These are phyloP conservation scores for Daedaleopsis nitida DNA, from an alignment of 768 basidiomycete genomes.

Conservation along the genomic window DNA sequence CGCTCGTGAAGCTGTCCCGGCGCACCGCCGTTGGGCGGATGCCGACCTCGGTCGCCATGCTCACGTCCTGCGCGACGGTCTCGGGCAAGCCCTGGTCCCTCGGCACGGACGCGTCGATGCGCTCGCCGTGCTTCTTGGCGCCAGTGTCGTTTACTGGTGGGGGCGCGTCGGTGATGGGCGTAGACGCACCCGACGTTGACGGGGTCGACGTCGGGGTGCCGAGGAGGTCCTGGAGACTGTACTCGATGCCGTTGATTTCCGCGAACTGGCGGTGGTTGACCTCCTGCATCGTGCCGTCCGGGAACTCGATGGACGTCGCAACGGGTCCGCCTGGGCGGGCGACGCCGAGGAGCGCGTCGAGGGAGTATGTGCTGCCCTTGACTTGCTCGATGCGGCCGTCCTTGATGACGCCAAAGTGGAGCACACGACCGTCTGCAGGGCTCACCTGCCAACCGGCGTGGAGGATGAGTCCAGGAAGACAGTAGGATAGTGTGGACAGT, in stretches of 20 bases:
- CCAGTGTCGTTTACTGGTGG: constrained; percentile 12
- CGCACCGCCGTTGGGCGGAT: constrained; percentile 43
- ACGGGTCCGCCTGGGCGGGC: constrained; percentile 50
- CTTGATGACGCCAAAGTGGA: constrained; percentile 88
- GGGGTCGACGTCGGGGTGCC: constrained; percentile 49
- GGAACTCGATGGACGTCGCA: constrained; percentile 43
- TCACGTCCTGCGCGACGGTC: constrained; percentile 63
- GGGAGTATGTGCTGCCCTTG: constrained; percentile 96
- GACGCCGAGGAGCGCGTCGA: constrained; percentile 89
- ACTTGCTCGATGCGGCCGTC: constrained; percentile 89
- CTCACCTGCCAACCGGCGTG: constrained; percentile 57
- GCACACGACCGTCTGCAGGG: constrained; percentile 90
- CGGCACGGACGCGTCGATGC: constrained; percentile 76
- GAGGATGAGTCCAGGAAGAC: constrained; percentile 3
- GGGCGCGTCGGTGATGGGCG: constrained; percentile 25
- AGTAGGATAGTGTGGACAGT: not conserved
- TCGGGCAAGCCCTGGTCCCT: constrained; percentile 56
- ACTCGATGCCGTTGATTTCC: constrained; percentile 95
- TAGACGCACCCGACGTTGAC: constrained; percentile 46
- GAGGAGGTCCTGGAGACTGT: constrained; percentile 88
- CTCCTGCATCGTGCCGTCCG: constrained; percentile 52
- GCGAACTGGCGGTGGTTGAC: constrained; percentile 92
- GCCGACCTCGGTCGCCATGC: constrained; percentile 76
- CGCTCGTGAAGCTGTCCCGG: constrained; percentile 43
- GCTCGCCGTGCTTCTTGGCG: constrained; percentile 63